Evolutionary conservation across 2,329 filamentous ascomycete species (phyloP), one percentile per base, ranked within the genome.

Genomic region (Fusarium mundagurra): DNA sequence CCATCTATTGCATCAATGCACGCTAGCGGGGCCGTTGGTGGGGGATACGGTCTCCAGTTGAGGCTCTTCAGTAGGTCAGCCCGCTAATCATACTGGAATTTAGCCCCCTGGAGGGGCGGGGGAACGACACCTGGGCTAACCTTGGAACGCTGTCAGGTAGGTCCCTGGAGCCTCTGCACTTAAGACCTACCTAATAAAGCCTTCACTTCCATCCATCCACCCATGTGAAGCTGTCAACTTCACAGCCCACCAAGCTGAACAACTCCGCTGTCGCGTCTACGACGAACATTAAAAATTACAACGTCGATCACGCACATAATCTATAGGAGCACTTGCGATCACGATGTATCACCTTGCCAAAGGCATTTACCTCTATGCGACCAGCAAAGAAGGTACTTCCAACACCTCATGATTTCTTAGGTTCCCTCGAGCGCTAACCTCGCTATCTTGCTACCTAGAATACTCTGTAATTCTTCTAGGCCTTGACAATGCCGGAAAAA

Each of bases 401-500:
- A 77, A 83, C 62, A 41, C 44, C 64, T 18, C 48, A n/a, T 13
- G 47, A 22, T 54, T 53, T 38, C 67, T 69, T n/a, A 14, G 39
- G 22, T 41, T 38, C 34, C 36, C 57, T 60, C 59, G 47, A 59
- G 31, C 27, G 24, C 59, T 78, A 29, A 67, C 61, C 34, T 64
- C 29, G 27, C 12, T 34, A 20, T 51, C 33, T 33, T 38, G 24
- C 22, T n/a, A n/a, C n/a, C n/a, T 80, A 96, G 96, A 98, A 86
- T 98, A 98, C 88, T 98, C 96, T 29, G 94, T 98, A 80, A 94
- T 98, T 81, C 92, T 98, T 76, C 93, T 98, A 79, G 96, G 96
- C 73, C 93, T 98, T 81, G 96, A 98, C 87, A 98, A 98, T 82
- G 96, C 96, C 70, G 96, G 96, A 83, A 98, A 98, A 88, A 98